These are phyloP conservation scores for Podospora bellae-mahoneyi DNA, from an alignment of 495 filamentous ascomycete genomes.

Conservation along the genomic window DNA sequence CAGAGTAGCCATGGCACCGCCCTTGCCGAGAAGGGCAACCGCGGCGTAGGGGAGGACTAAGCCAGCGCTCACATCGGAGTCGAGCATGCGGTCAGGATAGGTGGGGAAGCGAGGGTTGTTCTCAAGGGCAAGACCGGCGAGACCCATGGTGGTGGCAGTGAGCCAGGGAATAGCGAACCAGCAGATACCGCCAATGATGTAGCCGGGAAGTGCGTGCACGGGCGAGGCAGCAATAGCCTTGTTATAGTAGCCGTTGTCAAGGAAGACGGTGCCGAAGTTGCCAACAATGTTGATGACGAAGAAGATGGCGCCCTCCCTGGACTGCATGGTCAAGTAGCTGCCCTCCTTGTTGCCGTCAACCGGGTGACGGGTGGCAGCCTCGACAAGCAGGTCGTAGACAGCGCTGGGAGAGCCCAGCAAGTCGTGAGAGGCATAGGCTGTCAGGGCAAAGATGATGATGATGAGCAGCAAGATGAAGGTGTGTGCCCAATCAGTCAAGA, in stretches of 20 bases:
- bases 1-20: slow-evolving; percentile 78
- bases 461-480: slow-evolving; percentile 85
- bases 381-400: slow-evolving; percentile 76
- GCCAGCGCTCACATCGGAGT: slow-evolving; percentile 76
- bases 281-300: slow-evolving; percentile 86
- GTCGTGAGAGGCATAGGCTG: slow-evolving; percentile 72
- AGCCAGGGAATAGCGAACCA: slow-evolving; percentile 99
- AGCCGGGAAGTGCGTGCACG: slow-evolving; percentile 86
- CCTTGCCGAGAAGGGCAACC: slow-evolving; percentile 83
- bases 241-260: slow-evolving; percentile 85
- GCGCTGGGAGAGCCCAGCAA: slow-evolving; percentile 74
- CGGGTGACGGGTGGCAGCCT: slow-evolving; percentile 67
- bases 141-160: slow-evolving; percentile 86
- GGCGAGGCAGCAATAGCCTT: slow-evolving; percentile 92
- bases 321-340: slow-evolving; percentile 87
- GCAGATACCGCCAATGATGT: slow-evolving; percentile 81
- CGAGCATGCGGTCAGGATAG: slow-evolving; percentile 67
- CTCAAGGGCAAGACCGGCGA: slow-evolving; percentile 83
- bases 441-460: slow-evolving; percentile 87
- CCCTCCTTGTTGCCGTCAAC: slow-evolving; percentile 82
- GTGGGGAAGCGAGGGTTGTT: slow-evolving; percentile 68
- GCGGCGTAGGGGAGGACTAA: slow-evolving; percentile 86
- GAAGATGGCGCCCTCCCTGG: slow-evolving; percentile 85
- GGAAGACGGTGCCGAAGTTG: slow-evolving; percentile 77
- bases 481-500: slow-evolving; percentile 60